Conservation (phyloP, 2,329 filamentous ascomycete genomes). For the Hypomyces perniciosus region DNA sequence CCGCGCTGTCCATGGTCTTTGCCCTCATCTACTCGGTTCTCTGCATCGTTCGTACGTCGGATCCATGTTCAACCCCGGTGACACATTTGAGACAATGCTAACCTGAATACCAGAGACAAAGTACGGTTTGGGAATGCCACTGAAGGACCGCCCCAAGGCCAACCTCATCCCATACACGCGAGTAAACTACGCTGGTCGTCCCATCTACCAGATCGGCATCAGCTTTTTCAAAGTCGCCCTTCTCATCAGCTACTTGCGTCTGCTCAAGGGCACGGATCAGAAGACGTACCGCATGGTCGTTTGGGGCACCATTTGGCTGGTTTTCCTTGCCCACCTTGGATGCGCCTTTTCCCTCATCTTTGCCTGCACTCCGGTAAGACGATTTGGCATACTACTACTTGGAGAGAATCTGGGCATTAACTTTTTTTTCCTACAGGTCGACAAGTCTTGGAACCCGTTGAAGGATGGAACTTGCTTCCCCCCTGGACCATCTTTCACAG, state of each 20-base stretch:
- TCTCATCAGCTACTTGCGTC: slow-evolving; percentile 45
- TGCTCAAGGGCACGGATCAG: slow-evolving; percentile 44
- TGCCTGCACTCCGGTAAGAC: slow-evolving; percentile 41
- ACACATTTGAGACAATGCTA: background rate
- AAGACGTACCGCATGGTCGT: slow-evolving; percentile 38
- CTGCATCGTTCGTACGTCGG: slow-evolving; percentile 42
- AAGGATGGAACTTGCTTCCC: slow-evolving; percentile 39
- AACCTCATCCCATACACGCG: slow-evolving; percentile 40
- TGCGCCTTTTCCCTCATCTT: slow-evolving; percentile 45
- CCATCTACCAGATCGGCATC: slow-evolving; percentile 50
- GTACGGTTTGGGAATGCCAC: slow-evolving; percentile 46
- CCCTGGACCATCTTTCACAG: slow-evolving; percentile 43
- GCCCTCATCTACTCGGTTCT: slow-evolving; percentile 43
- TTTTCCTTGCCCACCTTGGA: slow-evolving; percentile 42
- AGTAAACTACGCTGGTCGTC: slow-evolving; percentile 47
- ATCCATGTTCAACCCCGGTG: background rate
- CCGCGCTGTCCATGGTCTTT: slow-evolving; percentile 36
- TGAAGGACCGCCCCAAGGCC: slow-evolving; percentile 36
- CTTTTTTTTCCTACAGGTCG: slow-evolving; percentile 20
- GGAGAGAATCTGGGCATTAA: background rate
- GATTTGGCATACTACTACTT: background rate
- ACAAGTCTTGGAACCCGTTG: slow-evolving; percentile 40
- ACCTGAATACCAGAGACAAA: slow-evolving; percentile 38
- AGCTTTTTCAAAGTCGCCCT: slow-evolving; percentile 52
- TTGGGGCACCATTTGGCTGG: slow-evolving; percentile 36